Conservation (phyloP, 2,329 filamentous ascomycete genomes). For the Arthrobotrys megalospora region DNA sequence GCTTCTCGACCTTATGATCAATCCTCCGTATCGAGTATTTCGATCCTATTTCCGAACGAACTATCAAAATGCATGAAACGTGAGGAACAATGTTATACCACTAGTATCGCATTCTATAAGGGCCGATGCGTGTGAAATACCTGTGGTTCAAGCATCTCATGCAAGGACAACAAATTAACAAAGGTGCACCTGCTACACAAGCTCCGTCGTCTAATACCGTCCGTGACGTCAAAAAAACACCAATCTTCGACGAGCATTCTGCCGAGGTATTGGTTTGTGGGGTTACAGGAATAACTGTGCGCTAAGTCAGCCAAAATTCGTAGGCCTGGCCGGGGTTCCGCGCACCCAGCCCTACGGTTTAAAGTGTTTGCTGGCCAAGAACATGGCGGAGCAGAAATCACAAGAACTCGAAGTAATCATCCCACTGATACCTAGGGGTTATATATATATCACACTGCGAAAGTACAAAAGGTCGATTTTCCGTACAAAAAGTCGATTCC, state of each 20-base stretch:
- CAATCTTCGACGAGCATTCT: constrained; percentile 7
- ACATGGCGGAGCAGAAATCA: constrained; percentile 43
- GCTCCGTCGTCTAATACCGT: constrained; percentile 1
- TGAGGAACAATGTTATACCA: constrained; percentile 1
- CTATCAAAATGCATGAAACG: neutral
- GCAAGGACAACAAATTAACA: constrained; percentile 57
- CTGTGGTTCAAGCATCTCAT: constrained; percentile 43
- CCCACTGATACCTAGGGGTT: constrained; percentile 9
- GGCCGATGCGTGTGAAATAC: constrained; percentile 20
- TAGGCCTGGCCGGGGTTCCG: constrained; percentile 28
- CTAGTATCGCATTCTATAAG: constrained; percentile 23
- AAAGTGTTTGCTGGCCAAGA: constrained; percentile 29
- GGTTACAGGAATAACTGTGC: constrained; percentile 27
- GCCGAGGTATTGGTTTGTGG: constrained; percentile 41
- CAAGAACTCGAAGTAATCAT: constrained; percentile 19
- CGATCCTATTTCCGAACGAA: constrained; percentile 49
- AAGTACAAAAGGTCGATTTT: constrained; percentile 38
- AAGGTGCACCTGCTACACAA: constrained; percentile 51
- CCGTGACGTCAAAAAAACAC: constrained; percentile 53
- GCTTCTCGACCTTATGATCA: constrained; percentile 31
- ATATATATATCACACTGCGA: constrained; percentile 20
- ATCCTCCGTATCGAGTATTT: constrained; percentile 24
- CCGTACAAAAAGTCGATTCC: constrained; percentile 28
- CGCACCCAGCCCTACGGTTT: constrained; percentile 39
- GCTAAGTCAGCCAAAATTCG: constrained; percentile 25